phyloP scores from a whole-genome alignment of 2,329 filamentous ascomycete genomes.

The Alternaria sp. region DNA sequence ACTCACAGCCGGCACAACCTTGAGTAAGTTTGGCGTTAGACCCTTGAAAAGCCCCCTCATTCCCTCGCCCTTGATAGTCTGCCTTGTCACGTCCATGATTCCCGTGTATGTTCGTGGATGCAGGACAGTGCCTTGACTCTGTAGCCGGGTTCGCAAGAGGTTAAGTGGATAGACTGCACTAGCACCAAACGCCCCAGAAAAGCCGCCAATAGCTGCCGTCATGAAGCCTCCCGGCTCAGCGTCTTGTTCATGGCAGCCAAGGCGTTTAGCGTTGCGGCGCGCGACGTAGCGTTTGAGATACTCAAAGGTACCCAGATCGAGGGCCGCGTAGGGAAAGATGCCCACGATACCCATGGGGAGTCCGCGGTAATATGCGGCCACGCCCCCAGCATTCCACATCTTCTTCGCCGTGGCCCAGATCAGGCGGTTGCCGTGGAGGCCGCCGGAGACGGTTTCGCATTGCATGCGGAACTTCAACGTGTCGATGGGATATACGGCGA shows the following conservation, averaged over 20 bases:
- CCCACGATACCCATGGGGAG: constrained; percentile 92
- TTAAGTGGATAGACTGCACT: constrained; percentile 96
- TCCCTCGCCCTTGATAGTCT: constrained; percentile 85
- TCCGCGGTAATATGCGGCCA: constrained; percentile 85
- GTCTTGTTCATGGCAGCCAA: constrained; percentile 82
- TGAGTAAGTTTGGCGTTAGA: constrained; percentile 91
- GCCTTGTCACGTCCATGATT: constrained; percentile 85
- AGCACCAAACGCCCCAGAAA: constrained; percentile 89
- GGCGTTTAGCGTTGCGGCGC: constrained; percentile 71
- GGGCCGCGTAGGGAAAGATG: constrained; percentile 97
- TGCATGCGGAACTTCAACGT: constrained; percentile 87
- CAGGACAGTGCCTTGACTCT: constrained; percentile 92
- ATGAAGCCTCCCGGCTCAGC: constrained; percentile 78
- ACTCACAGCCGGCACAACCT: constrained; percentile 93
- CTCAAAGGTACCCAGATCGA: constrained; percentile 96
- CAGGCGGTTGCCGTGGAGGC: constrained; percentile 81
- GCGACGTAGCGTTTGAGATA: constrained; percentile 81
- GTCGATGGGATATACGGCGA: constrained; percentile 93
- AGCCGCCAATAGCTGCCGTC: constrained; percentile 88
- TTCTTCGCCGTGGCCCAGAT: constrained; percentile 83
- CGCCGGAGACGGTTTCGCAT: constrained; percentile 89
- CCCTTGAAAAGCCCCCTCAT: constrained; percentile 90
- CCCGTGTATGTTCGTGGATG: constrained; percentile 91
- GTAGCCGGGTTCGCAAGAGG: constrained; percentile 86
- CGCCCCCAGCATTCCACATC: constrained; percentile 80